Evolutionary conservation across 345 rosid genomes (phyloP), one percentile per base, ranked within the genome.

Genomic region (Balakata baccata): DNA sequence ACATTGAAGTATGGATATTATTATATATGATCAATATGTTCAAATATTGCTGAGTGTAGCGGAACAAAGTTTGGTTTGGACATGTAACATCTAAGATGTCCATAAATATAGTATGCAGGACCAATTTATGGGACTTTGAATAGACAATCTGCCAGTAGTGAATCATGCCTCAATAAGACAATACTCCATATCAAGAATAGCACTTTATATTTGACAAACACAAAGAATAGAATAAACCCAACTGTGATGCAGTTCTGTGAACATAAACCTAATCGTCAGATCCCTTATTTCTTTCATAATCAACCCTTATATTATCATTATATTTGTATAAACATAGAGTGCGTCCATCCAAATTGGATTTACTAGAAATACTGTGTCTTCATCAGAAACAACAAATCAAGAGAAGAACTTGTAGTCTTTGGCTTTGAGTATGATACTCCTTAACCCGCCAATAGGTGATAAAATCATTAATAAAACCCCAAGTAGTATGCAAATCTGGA

Each of bases 381-480:
- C 34, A 29, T 29, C 34, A 29, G 20, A 17, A 2, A 17, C n/a
- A 13, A 34, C 14, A 23, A 29, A 37, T 78, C 85, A 90, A 20
- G 90, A 85, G 81, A 86, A 90, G 71, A 92, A 84, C 59, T 61
- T 0, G 71, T 89, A 92, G 65, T 54, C 64, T 80, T 89, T 88
- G 76, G 97, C 88, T 29, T 85, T 38, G 52, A 87, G 38, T 46
- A 92, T 87, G 81, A 92, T 94, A 64, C 68, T 66, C 77, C 97
- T 83, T 74, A 94, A 66, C 20, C 93, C 97, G 77, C 98, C 98
- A n/a, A 94, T 85, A 0, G 97, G 88, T 46, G 97, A 70, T 61
- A 94, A 1, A 20, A 85, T 50, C 98, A 94, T 94, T 82, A 94
- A 73, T 11, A 70, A 1, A 9, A 94, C 29, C 18, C 98, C 98